Base-by-base conservation (phyloP, 1,284 basidiomycete genomes). In the Coniferiporia weirii region DNA sequence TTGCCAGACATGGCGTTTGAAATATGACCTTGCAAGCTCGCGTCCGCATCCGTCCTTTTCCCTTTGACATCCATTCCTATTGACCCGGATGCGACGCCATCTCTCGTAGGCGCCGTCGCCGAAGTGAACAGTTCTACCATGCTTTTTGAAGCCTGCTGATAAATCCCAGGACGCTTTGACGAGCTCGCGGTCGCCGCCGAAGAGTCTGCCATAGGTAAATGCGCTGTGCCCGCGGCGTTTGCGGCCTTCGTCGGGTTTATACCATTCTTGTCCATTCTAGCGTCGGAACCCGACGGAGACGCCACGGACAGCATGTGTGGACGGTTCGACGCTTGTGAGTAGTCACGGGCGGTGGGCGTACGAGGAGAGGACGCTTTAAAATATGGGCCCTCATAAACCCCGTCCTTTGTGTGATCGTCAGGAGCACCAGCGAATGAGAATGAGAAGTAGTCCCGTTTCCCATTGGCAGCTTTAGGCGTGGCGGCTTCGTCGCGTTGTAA, bases 91-190 rank as follows among this genome's bases (percentile, higher is more conserved):
- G 63, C 57, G 10, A 54, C 44, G 22, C 56, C 62, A 15, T 56
- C 36, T 52, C 38, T 19, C 48, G 50, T 56, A 7, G 65, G 63
- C 27, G 56, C 58, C 20, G 67, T 62, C 4, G 66, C 62, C 54
- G 67, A 27, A 4, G 70, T 64, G n/a, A 69, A 62, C n/a, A 84
- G 70, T 65, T 84, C 76, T 63, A 80, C 68, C 77, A 83, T 79
- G 52, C 79, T 81, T 52, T 72, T 79, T 34, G 90, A 91, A 0
- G 79, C 78, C 34, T 83, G 85, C 53, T 80, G 78, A 67, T 85
- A 85, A 62, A 88, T 70, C 17, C 74, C 73, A 0, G 83, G 81
- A 12, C 80, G 76, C 36, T 49, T 56, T 27, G 27, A 27, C 5
- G 5, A 27, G 27, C 27, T 27, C 38, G 38, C 38, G 12, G 38